A percentile compares a stretch with the other conserved stretches of the same genome.
Evolutionary conservation across 805 yeast genomes (phyloP).

Genomic region (Barnettozyma sucrosica): DNA sequence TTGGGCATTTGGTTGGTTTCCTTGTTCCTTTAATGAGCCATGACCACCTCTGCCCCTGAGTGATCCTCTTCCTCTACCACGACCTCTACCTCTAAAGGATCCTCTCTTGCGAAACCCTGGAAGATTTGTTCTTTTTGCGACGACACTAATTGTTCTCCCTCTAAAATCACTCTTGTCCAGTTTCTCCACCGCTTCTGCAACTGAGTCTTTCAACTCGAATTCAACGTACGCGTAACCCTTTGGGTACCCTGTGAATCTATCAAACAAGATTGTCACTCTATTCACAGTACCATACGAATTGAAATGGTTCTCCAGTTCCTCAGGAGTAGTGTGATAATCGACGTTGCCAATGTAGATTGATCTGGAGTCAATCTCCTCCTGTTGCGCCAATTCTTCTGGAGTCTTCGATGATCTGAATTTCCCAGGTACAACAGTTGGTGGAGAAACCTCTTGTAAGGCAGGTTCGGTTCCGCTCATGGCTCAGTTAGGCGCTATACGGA

Average conservation of each 20-base stretch:
- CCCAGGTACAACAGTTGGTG: conserved; percentile 1
- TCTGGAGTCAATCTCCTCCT: conserved; percentile 43
- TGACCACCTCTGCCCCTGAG: conserved; percentile 13
- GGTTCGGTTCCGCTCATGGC: conserved; percentile 5
- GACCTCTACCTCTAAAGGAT: conserved; percentile 21
- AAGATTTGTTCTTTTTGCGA: conserved; percentile 47
- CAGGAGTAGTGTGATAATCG: conserved; percentile 43
- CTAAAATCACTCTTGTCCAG: conserved; percentile 38
- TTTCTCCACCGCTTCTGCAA: conserved; percentile 39
- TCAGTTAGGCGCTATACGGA: background rate
- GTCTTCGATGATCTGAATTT: conserved; percentile 14
- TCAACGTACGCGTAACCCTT: conserved; percentile 64
- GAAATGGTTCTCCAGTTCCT: conserved; percentile 43
- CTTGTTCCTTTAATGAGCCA: background rate
- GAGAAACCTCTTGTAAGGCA: conserved; percentile 1
- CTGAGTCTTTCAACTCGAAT: conserved; percentile 39
- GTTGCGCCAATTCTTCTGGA: conserved; percentile 28
- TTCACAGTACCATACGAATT: conserved; percentile 39
- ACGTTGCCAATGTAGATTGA: conserved; percentile 52
- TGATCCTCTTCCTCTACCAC: conserved; percentile 21
- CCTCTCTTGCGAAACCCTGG: conserved; percentile 37
- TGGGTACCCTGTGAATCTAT: conserved; percentile 39
- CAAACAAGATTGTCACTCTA: conserved; percentile 47
- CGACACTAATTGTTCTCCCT: conserved; percentile 42
- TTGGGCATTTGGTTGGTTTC: background rate